A percentile compares a stretch with the other conserved stretches of the same genome.
phyloP scores from a whole-genome alignment of 139 green algal genomes.

The Micractinium conductrix region DNA sequence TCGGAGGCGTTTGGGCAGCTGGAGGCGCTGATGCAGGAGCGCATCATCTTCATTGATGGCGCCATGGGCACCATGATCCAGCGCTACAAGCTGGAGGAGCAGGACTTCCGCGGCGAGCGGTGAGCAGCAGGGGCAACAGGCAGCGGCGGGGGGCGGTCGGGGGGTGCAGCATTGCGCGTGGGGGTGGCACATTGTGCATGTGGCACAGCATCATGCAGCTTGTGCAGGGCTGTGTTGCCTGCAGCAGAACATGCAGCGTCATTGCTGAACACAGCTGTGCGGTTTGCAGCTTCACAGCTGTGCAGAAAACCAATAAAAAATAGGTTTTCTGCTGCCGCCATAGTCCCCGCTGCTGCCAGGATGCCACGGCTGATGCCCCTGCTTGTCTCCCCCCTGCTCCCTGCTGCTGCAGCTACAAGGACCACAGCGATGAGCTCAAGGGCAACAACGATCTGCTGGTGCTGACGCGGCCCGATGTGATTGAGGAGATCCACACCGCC shows the following conservation, averaged over 20 bases:
- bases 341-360: too few species aligned
- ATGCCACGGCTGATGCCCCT: too few species aligned
- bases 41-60: slow-evolving; percentile 96
- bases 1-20: slow-evolving; percentile 75
- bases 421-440: slow-evolving; percentile 93
- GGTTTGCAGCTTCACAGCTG: too few species aligned
- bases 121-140: slow-evolving; percentile 42
- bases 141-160: slow-evolving; percentile 5
- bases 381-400: too few species aligned
- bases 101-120: slow-evolving; percentile 87
- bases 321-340: too few species aligned
- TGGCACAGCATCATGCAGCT: too few species aligned
- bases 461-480: slow-evolving; percentile 94
- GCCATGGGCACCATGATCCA: slow-evolving; percentile 96
- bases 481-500: slow-evolving; percentile 91
- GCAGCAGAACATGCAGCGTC: too few species aligned
- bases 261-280: too few species aligned
- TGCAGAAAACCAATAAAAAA: too few species aligned
- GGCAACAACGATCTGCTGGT: slow-evolving; percentile 99
- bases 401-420: slow-evolving; percentile 51
- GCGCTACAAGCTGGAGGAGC: slow-evolving; percentile 85
- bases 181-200: too few species aligned
- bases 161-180: neutral
- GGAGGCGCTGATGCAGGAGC: slow-evolving; percentile 83
- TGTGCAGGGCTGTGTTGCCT: too few species aligned